Base-by-base conservation (phyloP, 202 grass and related monocot species). In the Zizania palustris region DNA sequence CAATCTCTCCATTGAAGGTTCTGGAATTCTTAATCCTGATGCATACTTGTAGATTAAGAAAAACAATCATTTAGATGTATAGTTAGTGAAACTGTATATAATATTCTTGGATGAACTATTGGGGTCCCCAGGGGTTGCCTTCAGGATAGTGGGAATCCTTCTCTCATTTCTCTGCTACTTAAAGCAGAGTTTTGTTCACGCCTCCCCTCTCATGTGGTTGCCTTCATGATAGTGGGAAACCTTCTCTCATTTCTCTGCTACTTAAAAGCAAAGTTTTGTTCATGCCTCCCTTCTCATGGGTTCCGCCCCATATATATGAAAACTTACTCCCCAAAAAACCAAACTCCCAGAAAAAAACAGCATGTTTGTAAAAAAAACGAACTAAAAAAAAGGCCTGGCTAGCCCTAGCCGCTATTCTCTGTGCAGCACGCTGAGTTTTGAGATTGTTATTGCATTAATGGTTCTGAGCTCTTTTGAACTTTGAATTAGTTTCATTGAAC, bases 1-100 rank as follows among this genome's bases (percentile, higher is more conserved):
- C 72, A 98, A 98, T 77, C 95, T 98, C 64, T 94, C 95, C 12
- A 98, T 98, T 83, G 95, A 98, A 94, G 95, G 95, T 94, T 63
- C 43, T 53, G 40, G 49, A 40, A 40, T 74, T 83, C 72, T 28
- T 72, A 65, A 74, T 43, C 33, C 6, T 59, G 21, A 72, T 73
- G 51, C 44, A 3, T 18, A 59, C 49, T 58, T 35, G 43, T 39
- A 55, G 21, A 71, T 45, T 65, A 5, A 7, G 7, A 57, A 71
- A 39, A 22, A 64, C 28, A 51, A 3, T 58, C 0, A 13, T 78
- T 5, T 70, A 71, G 54, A 60, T 72, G 6, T 59, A 3, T 59
- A 72, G 57, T 48, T 75, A 65, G 42, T 28, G 7, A 58, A 58
- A 69, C 2, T 22, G 4, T 55, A 54, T 57, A 75, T 68, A 37